A percentile compares a stretch with the other conserved stretches of the same genome.
phyloP scores from a whole-genome alignment of 176 grass and related monocot species.

The Oropetium thomaeum region DNA sequence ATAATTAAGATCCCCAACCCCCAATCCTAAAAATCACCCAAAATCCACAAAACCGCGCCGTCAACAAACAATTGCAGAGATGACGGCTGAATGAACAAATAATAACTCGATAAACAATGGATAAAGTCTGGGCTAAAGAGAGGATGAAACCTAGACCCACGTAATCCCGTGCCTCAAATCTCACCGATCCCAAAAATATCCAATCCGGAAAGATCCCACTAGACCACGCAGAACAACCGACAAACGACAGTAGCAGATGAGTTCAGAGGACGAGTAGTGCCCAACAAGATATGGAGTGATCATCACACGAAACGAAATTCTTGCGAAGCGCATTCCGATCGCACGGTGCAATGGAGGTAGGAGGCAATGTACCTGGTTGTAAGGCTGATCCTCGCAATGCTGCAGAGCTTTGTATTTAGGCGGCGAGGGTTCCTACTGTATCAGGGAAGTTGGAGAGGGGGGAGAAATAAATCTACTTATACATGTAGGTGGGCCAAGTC shows the following conservation, averaged over 20 bases:
- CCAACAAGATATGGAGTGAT: slow-evolving; percentile 4
- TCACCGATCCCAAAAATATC: neutral
- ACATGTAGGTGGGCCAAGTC: neutral
- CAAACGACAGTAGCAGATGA: neutral
- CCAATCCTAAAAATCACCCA: no score
- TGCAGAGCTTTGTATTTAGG: neutral
- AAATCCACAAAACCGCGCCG: neutral
- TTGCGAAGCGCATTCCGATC: neutral
- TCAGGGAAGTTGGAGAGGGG: neutral
- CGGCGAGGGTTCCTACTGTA: neutral
- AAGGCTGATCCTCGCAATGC: no score
- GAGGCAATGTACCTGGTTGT: neutral
- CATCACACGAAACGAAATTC: slow-evolving; percentile 21
- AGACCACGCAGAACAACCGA: neutral
- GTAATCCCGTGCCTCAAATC: neutral
- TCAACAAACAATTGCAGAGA: neutral
- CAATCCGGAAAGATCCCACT: neutral
- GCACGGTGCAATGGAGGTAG: neutral
- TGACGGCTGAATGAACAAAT: neutral
- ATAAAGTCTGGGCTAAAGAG: neutral
- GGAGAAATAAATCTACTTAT: neutral
- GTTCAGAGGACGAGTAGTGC: neutral
- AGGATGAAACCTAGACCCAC: neutral
- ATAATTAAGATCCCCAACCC: no score
- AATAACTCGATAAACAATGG: neutral